Percentiles rank a stretch among this genome's conserved stretches.
Conservation (phyloP, 139 green algal species). For the Marvania coccoides region DNA sequence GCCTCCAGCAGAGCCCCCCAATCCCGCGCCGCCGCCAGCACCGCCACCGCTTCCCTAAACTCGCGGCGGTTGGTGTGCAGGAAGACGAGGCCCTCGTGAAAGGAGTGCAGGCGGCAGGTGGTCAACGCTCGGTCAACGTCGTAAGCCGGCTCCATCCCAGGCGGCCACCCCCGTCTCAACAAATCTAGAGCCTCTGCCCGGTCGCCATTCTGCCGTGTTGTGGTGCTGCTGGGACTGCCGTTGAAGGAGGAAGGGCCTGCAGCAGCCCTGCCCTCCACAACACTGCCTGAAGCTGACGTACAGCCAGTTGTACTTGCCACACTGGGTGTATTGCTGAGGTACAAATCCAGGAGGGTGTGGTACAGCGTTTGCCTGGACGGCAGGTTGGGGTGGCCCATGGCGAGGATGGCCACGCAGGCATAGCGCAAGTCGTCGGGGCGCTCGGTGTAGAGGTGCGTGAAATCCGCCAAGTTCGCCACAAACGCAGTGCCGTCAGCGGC, state of each 20-base stretch:
- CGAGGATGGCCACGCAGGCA: conserved; percentile 52
- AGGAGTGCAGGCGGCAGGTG: conserved; percentile 73
- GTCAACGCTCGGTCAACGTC: conserved; percentile 83
- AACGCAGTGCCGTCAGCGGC: conserved; percentile 15
- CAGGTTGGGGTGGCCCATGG: conserved; percentile 33
- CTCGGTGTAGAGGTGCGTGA: conserved; percentile 75
- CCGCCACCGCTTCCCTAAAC: conserved; percentile 61
- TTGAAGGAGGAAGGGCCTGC: not conserved
- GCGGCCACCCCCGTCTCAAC: conserved; percentile 74
- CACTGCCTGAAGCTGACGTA: not conserved
- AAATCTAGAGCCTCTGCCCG: conserved; percentile 65
- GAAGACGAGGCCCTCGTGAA: conserved; percentile 68
- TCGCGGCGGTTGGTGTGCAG: conserved; percentile 76
- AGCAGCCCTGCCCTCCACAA: too few relatives aligned
- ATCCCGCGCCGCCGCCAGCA: conserved; percentile 70
- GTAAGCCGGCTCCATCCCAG: conserved; percentile 55
- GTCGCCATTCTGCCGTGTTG: conserved; percentile 11
- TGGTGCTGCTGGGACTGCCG: not conserved
- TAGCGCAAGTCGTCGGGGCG: conserved; percentile 55
- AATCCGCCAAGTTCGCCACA: conserved; percentile 64
- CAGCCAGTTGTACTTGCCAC: too few relatives aligned
- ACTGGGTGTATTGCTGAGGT: too few relatives aligned
- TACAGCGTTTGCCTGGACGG: conserved; percentile 57
- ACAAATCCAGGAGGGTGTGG: conserved; percentile 82
- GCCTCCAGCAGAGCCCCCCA: conserved; percentile 58